These are phyloP conservation scores for Penicillium hesseltinei DNA, from an alignment of 2,329 filamentous ascomycete species.

Conservation along the genomic window DNA sequence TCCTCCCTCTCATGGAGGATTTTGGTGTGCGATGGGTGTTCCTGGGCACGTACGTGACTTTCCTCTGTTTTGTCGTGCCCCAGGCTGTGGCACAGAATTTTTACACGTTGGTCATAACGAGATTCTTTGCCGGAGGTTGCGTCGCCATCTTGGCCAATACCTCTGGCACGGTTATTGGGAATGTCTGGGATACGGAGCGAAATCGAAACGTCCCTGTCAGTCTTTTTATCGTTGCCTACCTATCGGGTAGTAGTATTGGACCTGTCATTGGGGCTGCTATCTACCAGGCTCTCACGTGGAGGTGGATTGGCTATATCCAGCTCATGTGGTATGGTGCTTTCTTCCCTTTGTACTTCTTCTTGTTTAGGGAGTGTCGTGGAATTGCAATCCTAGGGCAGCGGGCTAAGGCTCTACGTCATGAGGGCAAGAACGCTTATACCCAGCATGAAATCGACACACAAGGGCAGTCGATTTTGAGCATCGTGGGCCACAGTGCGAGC, in stretches of 20 bases:
- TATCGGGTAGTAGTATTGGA: slow-evolving; percentile 46
- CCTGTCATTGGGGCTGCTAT: slow-evolving; percentile 46
- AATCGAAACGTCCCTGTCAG: slow-evolving; percentile 41
- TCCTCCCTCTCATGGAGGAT: slow-evolving; percentile 39
- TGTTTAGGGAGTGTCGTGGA: slow-evolving; percentile 44
- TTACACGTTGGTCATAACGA: slow-evolving; percentile 44
- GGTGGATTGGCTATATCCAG: slow-evolving; percentile 46
- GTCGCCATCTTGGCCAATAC: slow-evolving; percentile 42
- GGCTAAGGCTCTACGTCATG: slow-evolving; percentile 35
- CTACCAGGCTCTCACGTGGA: slow-evolving; percentile 21
- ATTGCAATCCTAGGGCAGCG: slow-evolving; percentile 41
- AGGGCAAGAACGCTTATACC: slow-evolving; percentile 28
- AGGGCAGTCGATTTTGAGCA: slow-evolving; percentile 22
- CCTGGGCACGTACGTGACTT: slow-evolving; percentile 35
- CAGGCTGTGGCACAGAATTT: slow-evolving; percentile 47
- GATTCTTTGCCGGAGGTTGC: slow-evolving; percentile 47
- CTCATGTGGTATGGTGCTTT: slow-evolving; percentile 40
- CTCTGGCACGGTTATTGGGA: slow-evolving; percentile 29
- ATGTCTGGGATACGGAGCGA: slow-evolving; percentile 35
- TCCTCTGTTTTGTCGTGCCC: slow-evolving; percentile 46
- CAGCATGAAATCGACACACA: slow-evolving; percentile 38
- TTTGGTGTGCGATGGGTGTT: slow-evolving; percentile 45
- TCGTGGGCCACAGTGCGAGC: slow-evolving; percentile 38
- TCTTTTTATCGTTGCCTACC: slow-evolving; percentile 43
- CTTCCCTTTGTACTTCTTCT: slow-evolving; percentile 41